Conservation (phyloP, 495 filamentous ascomycete species). For the Neurospora hispaniola region DNA sequence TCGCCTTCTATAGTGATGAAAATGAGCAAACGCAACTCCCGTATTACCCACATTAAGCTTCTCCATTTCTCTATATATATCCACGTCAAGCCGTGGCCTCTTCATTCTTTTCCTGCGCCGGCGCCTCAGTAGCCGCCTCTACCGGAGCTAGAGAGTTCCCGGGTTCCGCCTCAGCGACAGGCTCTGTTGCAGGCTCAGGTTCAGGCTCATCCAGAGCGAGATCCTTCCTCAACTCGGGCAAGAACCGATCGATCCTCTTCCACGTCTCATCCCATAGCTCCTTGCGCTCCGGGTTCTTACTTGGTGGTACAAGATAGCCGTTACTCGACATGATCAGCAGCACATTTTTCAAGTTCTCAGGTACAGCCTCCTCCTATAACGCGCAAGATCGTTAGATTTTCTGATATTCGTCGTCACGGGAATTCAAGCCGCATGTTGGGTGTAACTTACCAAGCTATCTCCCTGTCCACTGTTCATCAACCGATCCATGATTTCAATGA, state of each 20-base stretch:
- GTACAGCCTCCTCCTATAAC: slow-evolving; percentile 78
- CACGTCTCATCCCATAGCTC: slow-evolving; percentile 72
- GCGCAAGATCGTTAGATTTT: slow-evolving; percentile 12
- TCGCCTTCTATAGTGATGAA: neutral
- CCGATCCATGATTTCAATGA: slow-evolving; percentile 89
- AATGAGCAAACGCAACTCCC: neutral
- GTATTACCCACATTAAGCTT: neutral
- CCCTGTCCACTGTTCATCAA: slow-evolving; percentile 95
- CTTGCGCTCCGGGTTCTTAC: slow-evolving; percentile 45
- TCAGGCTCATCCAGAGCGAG: slow-evolving; percentile 33
- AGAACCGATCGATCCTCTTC: slow-evolving; percentile 80
- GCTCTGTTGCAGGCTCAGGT: neutral
- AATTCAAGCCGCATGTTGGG: neutral
- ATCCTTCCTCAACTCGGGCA: slow-evolving; percentile 59
- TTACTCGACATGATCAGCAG: slow-evolving; percentile 90
- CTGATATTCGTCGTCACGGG: neutral
- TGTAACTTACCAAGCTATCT: slow-evolving; percentile 62
- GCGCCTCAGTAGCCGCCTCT: neutral
- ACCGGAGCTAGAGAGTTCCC: neutral
- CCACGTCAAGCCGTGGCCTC: neutral
- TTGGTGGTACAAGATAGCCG: slow-evolving; percentile 70
- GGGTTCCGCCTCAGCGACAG: slow-evolving; percentile 1
- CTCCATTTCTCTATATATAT: neutral
- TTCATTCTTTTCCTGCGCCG: neutral
- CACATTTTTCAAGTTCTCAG: slow-evolving; percentile 93